Conservation (phyloP, 306 rosid genomes). For the Arachis stenosperma region DNA sequence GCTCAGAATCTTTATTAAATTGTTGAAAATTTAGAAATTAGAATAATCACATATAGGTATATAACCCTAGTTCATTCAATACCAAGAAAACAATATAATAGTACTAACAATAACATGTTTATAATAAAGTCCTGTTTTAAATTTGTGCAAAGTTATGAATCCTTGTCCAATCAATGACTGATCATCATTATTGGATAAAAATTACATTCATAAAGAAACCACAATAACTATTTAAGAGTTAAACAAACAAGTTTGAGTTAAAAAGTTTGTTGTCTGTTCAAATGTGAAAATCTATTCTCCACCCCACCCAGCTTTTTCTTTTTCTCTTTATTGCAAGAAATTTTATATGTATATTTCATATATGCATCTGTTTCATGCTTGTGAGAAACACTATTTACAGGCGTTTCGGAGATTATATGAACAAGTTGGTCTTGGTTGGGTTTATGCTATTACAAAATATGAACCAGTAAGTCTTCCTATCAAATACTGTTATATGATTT, state of each 20-base stretch:
- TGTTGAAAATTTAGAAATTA: neutral
- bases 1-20: neutral
- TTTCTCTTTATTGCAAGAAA: no score
- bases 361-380: constrained; percentile 13
- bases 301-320: no score
- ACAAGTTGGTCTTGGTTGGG: constrained; percentile 90
- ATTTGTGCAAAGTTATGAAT: constrained; percentile 6
- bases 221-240: constrained; percentile 6
- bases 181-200: neutral
- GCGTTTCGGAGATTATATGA: constrained; percentile 88
- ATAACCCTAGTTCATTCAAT: neutral
- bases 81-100: neutral
- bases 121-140: constrained; percentile 8
- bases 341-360: constrained; percentile 6
- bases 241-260: neutral
- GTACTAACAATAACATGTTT: neutral
- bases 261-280: no score
- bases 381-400: constrained; percentile 44
- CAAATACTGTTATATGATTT: constrained; percentile 14
- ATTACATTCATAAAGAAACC: neutral
- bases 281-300: no score
- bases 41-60: neutral
- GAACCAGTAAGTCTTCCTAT: constrained; percentile 67
- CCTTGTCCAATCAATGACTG: neutral
- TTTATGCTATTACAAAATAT: constrained; percentile 83